Evolutionary conservation across 2,329 filamentous ascomycete genomes (phyloP).

Genomic region (Magnaporthales sp.): DNA sequence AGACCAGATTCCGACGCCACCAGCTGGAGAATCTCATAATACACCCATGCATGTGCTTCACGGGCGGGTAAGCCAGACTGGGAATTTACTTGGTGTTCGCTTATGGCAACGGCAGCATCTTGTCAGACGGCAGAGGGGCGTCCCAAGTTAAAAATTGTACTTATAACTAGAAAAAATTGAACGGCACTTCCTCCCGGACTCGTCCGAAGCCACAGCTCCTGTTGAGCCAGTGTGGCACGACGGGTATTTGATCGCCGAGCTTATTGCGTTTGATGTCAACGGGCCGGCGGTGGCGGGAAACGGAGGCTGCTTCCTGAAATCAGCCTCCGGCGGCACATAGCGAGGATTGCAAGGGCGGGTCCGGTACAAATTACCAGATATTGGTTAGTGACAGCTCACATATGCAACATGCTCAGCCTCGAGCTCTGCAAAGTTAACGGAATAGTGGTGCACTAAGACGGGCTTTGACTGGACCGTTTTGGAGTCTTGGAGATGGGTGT

Average conservation of each 20-base stretch:
- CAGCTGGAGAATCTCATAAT: not conserved
- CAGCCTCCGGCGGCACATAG: not conserved
- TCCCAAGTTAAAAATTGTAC: not conserved
- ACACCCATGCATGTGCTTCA: not conserved
- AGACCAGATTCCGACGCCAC: not conserved
- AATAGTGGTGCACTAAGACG: not conserved
- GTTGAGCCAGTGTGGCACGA: not conserved
- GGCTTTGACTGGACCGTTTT: not conserved
- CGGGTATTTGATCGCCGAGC: not conserved
- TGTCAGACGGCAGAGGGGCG: not conserved
- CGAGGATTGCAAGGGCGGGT: not conserved
- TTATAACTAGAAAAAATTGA: not conserved
- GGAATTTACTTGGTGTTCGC: not conserved
- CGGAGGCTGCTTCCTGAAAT: not conserved
- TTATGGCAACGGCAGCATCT: not conserved
- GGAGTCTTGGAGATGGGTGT: not conserved
- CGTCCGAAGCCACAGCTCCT: not conserved
- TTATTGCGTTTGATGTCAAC: not conserved
- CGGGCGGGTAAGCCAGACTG: not conserved
- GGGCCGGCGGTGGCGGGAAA: not conserved
- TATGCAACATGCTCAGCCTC: not conserved
- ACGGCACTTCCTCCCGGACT: not conserved
- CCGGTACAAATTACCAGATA: not conserved
- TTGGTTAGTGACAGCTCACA: not conserved
- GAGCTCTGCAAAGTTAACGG: not conserved